These are phyloP conservation scores for Cyberlindnera suaveolens DNA, from an alignment of 805 yeast genomes.

Conservation along the genomic window DNA sequence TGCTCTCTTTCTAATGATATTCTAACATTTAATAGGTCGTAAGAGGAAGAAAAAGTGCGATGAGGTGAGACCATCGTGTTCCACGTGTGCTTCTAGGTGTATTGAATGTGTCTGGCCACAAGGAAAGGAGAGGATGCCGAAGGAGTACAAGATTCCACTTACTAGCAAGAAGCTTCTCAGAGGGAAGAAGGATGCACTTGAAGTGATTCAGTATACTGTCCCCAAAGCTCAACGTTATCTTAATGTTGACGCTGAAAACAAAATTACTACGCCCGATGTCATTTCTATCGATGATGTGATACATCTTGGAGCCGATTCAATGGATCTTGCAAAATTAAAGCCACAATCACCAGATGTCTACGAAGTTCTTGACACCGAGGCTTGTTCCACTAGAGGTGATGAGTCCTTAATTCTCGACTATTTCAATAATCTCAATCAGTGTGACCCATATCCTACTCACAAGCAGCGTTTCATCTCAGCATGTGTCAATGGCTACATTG, in stretches of 20 bases:
- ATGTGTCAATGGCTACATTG: constrained; percentile 35
- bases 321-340: background rate
- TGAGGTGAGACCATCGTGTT: constrained; percentile 37
- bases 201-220: background rate
- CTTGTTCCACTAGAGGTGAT: background rate
- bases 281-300: background rate
- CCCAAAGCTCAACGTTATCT: background rate
- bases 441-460: background rate
- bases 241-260: background rate
- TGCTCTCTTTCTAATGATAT: background rate
- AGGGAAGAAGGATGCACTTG: background rate
- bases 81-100: constrained; percentile 33
- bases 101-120: constrained; percentile 24
- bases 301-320: no score
- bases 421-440: background rate
- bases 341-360: background rate
- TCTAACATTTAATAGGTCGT: constrained; percentile 29
- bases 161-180: background rate
- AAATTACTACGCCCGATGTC: background rate
- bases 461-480: constrained; percentile 16
- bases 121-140: constrained; percentile 14
- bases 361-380: background rate
- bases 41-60: constrained; percentile 63
- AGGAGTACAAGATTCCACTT: constrained; percentile 14
- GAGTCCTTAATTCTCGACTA: no score